phyloP scores from a whole-genome alignment of 192 early-diverging fungal genomes.

The Dissophora globulifera region DNA sequence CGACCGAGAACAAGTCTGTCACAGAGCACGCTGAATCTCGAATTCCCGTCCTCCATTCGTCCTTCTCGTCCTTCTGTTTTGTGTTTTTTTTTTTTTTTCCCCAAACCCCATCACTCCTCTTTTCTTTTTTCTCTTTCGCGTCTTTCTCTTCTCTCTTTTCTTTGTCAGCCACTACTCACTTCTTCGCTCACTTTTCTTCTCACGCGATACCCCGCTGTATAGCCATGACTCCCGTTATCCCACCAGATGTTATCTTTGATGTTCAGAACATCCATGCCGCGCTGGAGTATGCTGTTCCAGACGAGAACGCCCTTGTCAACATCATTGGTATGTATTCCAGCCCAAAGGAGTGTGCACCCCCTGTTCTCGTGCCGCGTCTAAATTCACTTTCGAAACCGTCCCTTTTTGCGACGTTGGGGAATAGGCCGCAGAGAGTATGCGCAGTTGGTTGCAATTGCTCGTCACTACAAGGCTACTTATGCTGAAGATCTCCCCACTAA shows the following conservation, averaged over 20 bases:
- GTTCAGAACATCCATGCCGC: slow-evolving; percentile 37
- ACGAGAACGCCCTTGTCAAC: slow-evolving; percentile 46
- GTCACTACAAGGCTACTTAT: slow-evolving; percentile 27
- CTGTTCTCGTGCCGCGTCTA: too few species aligned
- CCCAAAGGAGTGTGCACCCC: too few species aligned
- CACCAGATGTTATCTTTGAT: slow-evolving; percentile 36
- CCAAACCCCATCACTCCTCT: background rate
- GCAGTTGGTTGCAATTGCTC: slow-evolving; percentile 40
- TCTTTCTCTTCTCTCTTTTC: background rate
- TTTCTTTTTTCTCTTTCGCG: slow-evolving; percentile 3
- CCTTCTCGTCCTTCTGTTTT: background rate
- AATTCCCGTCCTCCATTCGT: slow-evolving; percentile 3
- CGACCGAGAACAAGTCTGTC: too few species aligned
- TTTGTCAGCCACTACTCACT: background rate
- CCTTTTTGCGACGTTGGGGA: background rate
- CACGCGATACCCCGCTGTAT: background rate
- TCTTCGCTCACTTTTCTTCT: too few species aligned
- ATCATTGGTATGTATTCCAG: slow-evolving; percentile 29
- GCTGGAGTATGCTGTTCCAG: slow-evolving; percentile 24
- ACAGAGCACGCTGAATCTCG: too few species aligned
- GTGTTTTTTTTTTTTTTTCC: slow-evolving; percentile 2
- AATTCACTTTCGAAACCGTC: too few species aligned
- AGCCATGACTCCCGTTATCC: slow-evolving; percentile 29
- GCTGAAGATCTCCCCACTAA: slow-evolving; percentile 27
- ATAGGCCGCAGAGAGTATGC: slow-evolving; percentile 47